Evolutionary conservation across 345 rosid genomes (phyloP), one percentile per base, ranked within the genome.

Genomic region (Acer yangbiense): DNA sequence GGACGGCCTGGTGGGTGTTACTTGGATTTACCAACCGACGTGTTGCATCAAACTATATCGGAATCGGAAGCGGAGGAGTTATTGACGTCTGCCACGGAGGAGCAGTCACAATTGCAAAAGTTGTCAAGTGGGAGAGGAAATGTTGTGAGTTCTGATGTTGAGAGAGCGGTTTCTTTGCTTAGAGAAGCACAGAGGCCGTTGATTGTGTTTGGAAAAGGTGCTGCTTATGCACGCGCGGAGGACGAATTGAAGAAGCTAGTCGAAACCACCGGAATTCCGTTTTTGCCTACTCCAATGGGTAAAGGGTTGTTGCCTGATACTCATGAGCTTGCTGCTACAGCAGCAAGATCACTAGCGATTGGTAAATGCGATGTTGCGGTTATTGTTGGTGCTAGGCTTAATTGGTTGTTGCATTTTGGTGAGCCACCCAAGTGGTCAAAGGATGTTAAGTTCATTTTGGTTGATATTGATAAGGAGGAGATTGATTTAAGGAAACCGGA

Each of bases 261-360:
- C 50, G 95, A 92, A 63, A 79, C 75, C 14, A 92, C 97, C 1
- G 94, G 97, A 55, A 90, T 94, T 57, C 99, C 99, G 0, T 96
- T 96, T 80, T 80, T 94, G 80, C 98, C 99, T 0, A 94, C 99
- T 25, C 98, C 99, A 1, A 94, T 94, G 99, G 99, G 99, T 39
- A 96, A 96, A 86, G 99, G 99, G n/a, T 74, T 96, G 86, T 81
- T 96, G 83, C 90, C 96, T 10, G 99, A 96, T 80, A 83, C 92
- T 2, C 99, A 96, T 79, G 91, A 88, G 73, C 88, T 96, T 18
- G 96, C 97, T 0, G 97, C 98, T 3, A 90, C 87, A 27, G 99
- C 98, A 6, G 98, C 99, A 14, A 91, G 98, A 88, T 96, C 99
- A 4, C 92, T 96, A 6, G 98, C 97, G 3, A 92, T 96, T 44